Conservation (phyloP, 768 basidiomycete species). For the Cyclocybe aegerita region DNA sequence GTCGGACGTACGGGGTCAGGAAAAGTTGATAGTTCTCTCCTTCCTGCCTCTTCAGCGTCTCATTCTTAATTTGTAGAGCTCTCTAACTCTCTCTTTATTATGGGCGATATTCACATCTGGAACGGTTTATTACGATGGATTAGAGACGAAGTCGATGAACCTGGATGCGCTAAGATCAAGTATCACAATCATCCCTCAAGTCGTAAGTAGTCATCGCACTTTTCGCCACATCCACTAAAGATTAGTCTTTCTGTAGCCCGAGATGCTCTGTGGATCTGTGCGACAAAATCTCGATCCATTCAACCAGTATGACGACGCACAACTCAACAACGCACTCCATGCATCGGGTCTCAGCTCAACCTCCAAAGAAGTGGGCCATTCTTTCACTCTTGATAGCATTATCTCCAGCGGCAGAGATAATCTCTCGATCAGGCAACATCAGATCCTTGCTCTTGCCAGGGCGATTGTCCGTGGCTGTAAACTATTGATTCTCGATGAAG, state of each 20-base stretch:
- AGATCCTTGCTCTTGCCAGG: slow-evolving; percentile 60
- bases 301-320: slow-evolving; percentile 48
- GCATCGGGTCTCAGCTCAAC: slow-evolving; percentile 35
- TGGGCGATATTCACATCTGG: slow-evolving; percentile 40
- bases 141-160: slow-evolving; percentile 47
- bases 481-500: slow-evolving; percentile 62
- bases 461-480: slow-evolving; percentile 57
- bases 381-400: slow-evolving; percentile 42
- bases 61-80: slow-evolving; percentile 34
- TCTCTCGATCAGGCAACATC: slow-evolving; percentile 72
- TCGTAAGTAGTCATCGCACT: slow-evolving; percentile 15
- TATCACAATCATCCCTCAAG: slow-evolving; percentile 60
- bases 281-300: slow-evolving; percentile 65
- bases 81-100: slow-evolving; percentile 55
- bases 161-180: slow-evolving; percentile 52
- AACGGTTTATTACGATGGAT: slow-evolving; percentile 52
- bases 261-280: slow-evolving; percentile 57
- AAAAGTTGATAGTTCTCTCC: slow-evolving; percentile 26
- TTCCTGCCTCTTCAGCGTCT: neutral
- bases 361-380: slow-evolving; percentile 42
- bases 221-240: too few relatives aligned
- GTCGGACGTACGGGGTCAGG: slow-evolving; percentile 48
- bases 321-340: slow-evolving; percentile 33
- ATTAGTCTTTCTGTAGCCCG: slow-evolving; percentile 26
- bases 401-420: slow-evolving; percentile 60